These are phyloP conservation scores for Clarireedia monteithiana DNA, from an alignment of 2,329 filamentous ascomycete genomes.

Conservation along the genomic window DNA sequence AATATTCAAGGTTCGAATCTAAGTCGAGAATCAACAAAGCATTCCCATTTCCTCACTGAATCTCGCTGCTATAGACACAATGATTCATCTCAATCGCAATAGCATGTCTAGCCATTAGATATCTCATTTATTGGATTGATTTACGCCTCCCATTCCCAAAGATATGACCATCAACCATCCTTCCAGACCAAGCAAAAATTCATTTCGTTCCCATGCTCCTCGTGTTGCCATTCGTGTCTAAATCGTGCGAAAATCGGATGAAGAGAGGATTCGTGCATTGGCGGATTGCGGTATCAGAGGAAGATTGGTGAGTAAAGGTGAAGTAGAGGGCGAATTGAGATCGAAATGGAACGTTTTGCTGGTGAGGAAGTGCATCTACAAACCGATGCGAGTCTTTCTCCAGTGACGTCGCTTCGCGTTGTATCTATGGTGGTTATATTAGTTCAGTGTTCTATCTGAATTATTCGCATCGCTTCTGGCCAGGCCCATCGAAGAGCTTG, in stretches of 20 bases:
- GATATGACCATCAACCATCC: slow-evolving; percentile 2
- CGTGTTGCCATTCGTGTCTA: slow-evolving; percentile 5
- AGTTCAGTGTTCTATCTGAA: slow-evolving; percentile 1
- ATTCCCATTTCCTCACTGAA: slow-evolving; percentile 9
- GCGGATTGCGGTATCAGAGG: slow-evolving; percentile 9
- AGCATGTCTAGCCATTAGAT: slow-evolving; percentile 7
- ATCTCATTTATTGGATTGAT: neutral
- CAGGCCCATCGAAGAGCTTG: too few species aligned
- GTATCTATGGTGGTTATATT: slow-evolving; percentile 57
- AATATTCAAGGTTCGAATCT: neutral
- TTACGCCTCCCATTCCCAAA: slow-evolving; percentile 10
- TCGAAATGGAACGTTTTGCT: slow-evolving; percentile 9
- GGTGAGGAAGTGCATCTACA: slow-evolving; percentile 61
- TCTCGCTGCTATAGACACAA: slow-evolving; percentile 7
- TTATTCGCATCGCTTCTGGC: neutral
- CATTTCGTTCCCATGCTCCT: slow-evolving; percentile 8
- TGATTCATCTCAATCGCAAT: slow-evolving; percentile 4
- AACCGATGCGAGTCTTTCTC: slow-evolving; percentile 99
- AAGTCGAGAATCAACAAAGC: slow-evolving; percentile 6
- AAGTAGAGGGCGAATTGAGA: slow-evolving; percentile 7
- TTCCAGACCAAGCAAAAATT: slow-evolving; percentile 7
- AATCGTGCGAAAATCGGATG: slow-evolving; percentile 7
- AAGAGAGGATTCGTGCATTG: slow-evolving; percentile 6
- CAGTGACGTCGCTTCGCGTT: slow-evolving; percentile 99
- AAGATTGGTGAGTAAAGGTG: slow-evolving; percentile 6